These are phyloP conservation scores for Glycine soja DNA, from an alignment of 306 rosid genomes.

Conservation along the genomic window DNA sequence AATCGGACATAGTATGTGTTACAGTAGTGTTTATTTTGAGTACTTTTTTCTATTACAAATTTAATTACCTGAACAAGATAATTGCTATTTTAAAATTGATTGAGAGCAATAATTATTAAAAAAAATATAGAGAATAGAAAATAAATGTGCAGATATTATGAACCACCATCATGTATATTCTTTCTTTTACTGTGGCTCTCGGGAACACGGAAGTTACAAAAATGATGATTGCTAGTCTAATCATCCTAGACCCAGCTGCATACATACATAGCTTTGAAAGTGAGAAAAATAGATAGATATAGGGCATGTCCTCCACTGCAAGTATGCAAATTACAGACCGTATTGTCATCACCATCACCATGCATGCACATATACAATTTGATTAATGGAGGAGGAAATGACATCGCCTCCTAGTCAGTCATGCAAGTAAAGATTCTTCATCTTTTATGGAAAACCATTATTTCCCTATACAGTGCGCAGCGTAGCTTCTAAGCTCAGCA, in stretches of 20 bases:
- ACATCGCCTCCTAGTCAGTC: conserved; percentile 40
- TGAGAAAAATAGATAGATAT: conserved; percentile 38
- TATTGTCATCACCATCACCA: conserved; percentile 52
- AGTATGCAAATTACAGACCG: conserved; percentile 48
- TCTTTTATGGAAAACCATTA: conserved; percentile 47
- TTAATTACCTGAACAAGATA: neutral
- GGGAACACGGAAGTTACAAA: conserved; percentile 28
- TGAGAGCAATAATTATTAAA: neutral
- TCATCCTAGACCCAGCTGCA: neutral
- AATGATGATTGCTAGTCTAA: conserved; percentile 45
- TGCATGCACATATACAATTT: conserved; percentile 48
- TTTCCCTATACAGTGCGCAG: conserved; percentile 40
- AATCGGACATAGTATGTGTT: neutral
- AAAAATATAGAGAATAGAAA: neutral
- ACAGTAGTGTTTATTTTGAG: neutral
- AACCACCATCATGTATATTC: neutral
- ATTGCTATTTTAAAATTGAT: too few relatives aligned
- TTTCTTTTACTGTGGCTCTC: conserved; percentile 30
- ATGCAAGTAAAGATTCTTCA: conserved; percentile 50
- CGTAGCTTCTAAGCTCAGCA: conserved; percentile 61
- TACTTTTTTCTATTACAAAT: neutral
- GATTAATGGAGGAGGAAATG: conserved; percentile 48
- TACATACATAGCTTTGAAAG: conserved; percentile 32
- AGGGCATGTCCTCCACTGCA: conserved; percentile 48
- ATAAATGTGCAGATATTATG: neutral